Evolutionary conservation across 768 basidiomycete genomes (phyloP), one percentile per base, ranked within the genome.

Genomic region (Lactifluus subvellereus): DNA sequence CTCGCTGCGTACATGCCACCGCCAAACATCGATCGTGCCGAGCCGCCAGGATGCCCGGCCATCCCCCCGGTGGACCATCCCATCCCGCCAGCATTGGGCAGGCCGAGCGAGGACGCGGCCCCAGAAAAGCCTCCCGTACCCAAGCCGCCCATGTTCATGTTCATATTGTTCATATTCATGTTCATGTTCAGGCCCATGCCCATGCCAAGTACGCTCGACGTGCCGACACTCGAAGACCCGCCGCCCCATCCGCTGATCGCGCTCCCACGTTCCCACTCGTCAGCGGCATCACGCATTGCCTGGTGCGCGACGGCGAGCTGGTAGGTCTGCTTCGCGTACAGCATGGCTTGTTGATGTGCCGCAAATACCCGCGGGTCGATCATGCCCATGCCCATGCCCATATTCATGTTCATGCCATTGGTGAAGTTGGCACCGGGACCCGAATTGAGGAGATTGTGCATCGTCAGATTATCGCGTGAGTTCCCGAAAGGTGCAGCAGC

Each of bases 241-340:
- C 76, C 74, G 18, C 70, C 70, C 66, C 68, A 69, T 53, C 68
- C 69, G 68, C 71, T 65, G 63, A 69, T 71, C 7, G 77, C 82
- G 57, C 89, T 91, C 7, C 84, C 81, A 38, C 91, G 85, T 71
- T 94, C 92, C 92, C 92, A 94, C 71, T 94, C 91, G 37, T 94
- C 92, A 20, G 82, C 90, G n/a, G 92, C 92, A 8, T 86, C 84
- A 8, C 85, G 87, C 82, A 93, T 87, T 5, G 92, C 92, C 67
- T 94, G 92, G 73, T 92, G 92, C 6, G 92, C 92, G 48, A 94
- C 88, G 3, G 92, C 88, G 78, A 89, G 84, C 73, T 94, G 92
- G 70, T 91, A 94, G 4, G 91, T 85, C 73, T 94, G 92, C 73
- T 94, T 94, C 57, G 92, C 92, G 59, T 80, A 75, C 76, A 91